These are phyloP conservation scores for Synchytrium microbalum DNA, from an alignment of 371 early-diverging fungal genomes.

Conservation along the genomic window DNA sequence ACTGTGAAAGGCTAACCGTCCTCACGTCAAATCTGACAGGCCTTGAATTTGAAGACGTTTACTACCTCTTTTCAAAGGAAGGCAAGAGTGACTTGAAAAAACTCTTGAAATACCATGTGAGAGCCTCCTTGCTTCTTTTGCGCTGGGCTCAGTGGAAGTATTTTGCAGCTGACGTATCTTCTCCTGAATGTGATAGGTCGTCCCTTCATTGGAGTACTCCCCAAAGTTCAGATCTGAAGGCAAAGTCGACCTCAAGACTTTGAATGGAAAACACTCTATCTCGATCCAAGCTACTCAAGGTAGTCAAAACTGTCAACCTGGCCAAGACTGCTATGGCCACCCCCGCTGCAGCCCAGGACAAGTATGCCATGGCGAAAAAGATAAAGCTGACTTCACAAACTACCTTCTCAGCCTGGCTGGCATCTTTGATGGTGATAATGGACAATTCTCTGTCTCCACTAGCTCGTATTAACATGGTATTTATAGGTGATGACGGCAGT, in stretches of 20 bases:
- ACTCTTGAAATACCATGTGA: conserved; percentile 25
- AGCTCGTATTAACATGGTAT: background rate
- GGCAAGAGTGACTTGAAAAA: conserved; percentile 24
- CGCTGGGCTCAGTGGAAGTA: background rate
- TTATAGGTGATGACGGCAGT: background rate
- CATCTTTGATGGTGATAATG: background rate
- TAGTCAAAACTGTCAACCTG: background rate
- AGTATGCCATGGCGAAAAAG: too few species aligned
- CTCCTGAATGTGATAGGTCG: conserved; percentile 7
- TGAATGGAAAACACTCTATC: conserved; percentile 9
- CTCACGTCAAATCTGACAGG: too few species aligned
- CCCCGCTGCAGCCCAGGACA: too few species aligned
- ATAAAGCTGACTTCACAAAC: too few species aligned
- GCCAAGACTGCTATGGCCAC: background rate
- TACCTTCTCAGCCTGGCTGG: too few species aligned
- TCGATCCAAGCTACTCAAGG: background rate
- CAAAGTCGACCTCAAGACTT: conserved; percentile 13
- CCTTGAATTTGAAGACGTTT: conserved; percentile 22
- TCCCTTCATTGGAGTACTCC: conserved; percentile 19
- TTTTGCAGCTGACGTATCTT: background rate
- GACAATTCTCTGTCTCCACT: background rate
- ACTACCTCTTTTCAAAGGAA: conserved; percentile 23
- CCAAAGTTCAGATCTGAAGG: conserved; percentile 20
- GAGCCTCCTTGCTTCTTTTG: background rate
- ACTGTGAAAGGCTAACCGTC: too few species aligned